Evolutionary conservation across 2,329 filamentous ascomycete genomes (phyloP), one percentile per base, ranked within the genome.

Genomic region (Penicillium aurantiogriseum): DNA sequence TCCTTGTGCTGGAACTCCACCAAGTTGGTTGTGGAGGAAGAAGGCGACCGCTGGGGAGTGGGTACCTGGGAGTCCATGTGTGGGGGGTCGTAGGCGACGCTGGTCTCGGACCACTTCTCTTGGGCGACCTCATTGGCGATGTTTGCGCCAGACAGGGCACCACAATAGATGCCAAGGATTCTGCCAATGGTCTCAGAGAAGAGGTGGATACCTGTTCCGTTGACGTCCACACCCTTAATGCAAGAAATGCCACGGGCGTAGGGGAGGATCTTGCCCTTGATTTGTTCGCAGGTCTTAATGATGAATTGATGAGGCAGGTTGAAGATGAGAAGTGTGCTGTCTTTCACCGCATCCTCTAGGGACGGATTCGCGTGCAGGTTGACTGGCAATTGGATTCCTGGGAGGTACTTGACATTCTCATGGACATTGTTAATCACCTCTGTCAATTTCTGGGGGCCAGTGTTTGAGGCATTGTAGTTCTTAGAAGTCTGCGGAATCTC

Each of bases 321-420:
- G 84, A 99, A 99, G 73, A 99, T 83, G 62, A 99, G 85, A 62
- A 99, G 90, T 27, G 91, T 90, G 27, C 92, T 89, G 75, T 89
- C 86, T 70, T 87, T 86, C 71, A 94, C 93, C 19, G 94, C 85
- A 60, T 92, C 90, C 57, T 75, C 74, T 46, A 77, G 80, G 11
- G 73, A 76, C 13, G 75, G 76, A 57, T 77, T 77, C 56, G 76
- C 76, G 56, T 71, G 71, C 36, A 77, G 62, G 74, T 99, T 99
- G 60, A 81, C 69, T 4, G 94, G 94, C 2, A 99, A 85, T 33
- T 83, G 80, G 71, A 99, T 90, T 68, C 86, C 86, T n/a, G 93
- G 91, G 10, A 99, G 88, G 79, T 99, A 99, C 78, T 97, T 99
- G 79, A 96, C 83, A 77, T 99, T 99, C 80, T 99, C 94, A 79